A percentile compares a stretch with the other conserved stretches of the same genome.
phyloP scores from a whole-genome alignment of 805 yeast species.

The Torulaspora gathmanii region DNA sequence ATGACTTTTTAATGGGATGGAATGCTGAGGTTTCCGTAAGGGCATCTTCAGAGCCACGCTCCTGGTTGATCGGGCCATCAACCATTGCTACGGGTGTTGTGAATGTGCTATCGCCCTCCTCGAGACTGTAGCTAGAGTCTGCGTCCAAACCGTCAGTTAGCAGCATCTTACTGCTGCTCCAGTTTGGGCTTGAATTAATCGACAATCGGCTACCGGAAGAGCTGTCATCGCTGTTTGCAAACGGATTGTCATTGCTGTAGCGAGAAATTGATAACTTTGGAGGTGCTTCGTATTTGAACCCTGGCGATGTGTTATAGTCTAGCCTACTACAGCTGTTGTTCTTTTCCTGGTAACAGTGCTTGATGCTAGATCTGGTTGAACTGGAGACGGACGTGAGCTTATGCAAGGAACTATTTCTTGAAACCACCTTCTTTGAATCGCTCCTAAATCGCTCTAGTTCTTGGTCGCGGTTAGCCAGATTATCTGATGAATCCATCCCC shows the following conservation, averaged over 20 bases:
- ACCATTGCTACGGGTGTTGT: slow-evolving; percentile 10
- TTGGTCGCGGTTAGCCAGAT: slow-evolving; percentile 41
- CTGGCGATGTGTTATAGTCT: slow-evolving; percentile 6
- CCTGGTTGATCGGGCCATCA: slow-evolving; percentile 6
- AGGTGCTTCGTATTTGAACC: slow-evolving; percentile 26
- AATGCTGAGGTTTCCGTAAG: slow-evolving; percentile 9
- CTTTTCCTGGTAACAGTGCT: slow-evolving; percentile 9
- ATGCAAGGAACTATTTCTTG: slow-evolving; percentile 36
- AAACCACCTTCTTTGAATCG: slow-evolving; percentile 36
- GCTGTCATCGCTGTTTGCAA: slow-evolving; percentile 16
- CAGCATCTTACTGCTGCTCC: slow-evolving; percentile 19
- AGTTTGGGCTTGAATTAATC: slow-evolving; percentile 20
- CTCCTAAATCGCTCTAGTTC: slow-evolving; percentile 51
- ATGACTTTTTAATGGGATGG: slow-evolving; percentile 16
- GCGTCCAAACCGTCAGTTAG: slow-evolving; percentile 20
- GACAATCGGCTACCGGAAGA: slow-evolving; percentile 12
- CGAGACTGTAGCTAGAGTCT: slow-evolving; percentile 21
- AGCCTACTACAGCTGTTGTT: slow-evolving; percentile 4
- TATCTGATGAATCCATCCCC: slow-evolving; percentile 60
- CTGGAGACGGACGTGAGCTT: slow-evolving; percentile 19
- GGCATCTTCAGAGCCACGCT: neutral
- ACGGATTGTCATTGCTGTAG: slow-evolving; percentile 9
- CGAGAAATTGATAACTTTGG: slow-evolving; percentile 25
- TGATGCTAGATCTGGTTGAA: slow-evolving; percentile 12
- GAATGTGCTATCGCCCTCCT: slow-evolving; percentile 17